Evolutionary conservation across 2,329 filamentous ascomycete genomes (phyloP), one percentile per base, ranked within the genome.

Genomic region (Exophiala aquamarina): DNA sequence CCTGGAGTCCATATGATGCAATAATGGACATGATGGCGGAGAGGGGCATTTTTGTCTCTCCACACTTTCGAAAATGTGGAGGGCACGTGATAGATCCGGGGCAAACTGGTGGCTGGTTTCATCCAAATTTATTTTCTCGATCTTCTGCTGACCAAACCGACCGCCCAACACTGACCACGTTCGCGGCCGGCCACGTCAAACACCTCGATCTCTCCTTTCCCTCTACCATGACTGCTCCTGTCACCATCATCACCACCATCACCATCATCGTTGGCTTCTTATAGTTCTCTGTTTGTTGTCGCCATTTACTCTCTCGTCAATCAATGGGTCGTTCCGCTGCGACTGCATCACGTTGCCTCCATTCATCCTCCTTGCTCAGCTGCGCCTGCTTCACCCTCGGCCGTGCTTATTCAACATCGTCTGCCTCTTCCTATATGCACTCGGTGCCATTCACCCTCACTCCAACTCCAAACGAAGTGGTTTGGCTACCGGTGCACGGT

Each of bases 401-500:
- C 36, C 36, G 15, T 41, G 44, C 45, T 31, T 28, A 21, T 41
- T 19, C 15, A 5, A 7, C 9, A 4, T 37, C 35, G 10, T n/a
- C 18, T n/a, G 10, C 35, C 19, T 37, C 31, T 54, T 51, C 50
- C 47, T 46, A 50, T 47, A 48, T 54, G 43, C 49, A 40, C 19
- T 40, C 39, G 20, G 41, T 40, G 21, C 41, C 41, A 36, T 21
- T 37, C 49, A 42, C 46, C 31, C 21, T 20, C 11, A 20, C 14
- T 14, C 32, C 46, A 21, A 41, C 33, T 33, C 18, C 38, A 38
- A 37, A 19, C 35, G 13, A 42, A 21, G 64, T 70, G 64, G 59
- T 66, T 59, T 73, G 72, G 68, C 59, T 73, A 73, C 66, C 66
- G 70, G 70, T 68, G 59, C 60, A 63, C 59, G 66, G 71, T 75